These are phyloP conservation scores for Thelonectria discophora DNA, from an alignment of 2,329 filamentous ascomycete genomes.

Conservation along the genomic window DNA sequence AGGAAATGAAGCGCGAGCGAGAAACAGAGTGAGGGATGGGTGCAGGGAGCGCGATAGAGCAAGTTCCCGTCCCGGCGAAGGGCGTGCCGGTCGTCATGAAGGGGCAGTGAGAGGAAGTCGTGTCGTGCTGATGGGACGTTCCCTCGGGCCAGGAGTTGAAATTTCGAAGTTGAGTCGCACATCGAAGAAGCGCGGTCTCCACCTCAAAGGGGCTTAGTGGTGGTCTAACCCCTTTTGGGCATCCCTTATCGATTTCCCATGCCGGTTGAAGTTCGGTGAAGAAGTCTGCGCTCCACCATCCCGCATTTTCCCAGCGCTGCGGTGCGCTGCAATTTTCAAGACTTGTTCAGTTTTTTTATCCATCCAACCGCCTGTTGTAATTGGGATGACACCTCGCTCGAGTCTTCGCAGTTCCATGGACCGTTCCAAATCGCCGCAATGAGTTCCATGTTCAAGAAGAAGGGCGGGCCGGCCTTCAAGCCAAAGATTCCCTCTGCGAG, in stretches of 20 bases:
- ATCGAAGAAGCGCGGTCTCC: conserved; percentile 49
- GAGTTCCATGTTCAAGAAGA: conserved; percentile 75
- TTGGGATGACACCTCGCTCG: conserved; percentile 26
- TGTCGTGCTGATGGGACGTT: conserved; percentile 48
- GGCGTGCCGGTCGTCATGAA: conserved; percentile 49
- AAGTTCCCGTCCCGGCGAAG: conserved; percentile 47
- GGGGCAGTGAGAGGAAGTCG: conserved; percentile 44
- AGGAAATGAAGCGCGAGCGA: conserved; percentile 54
- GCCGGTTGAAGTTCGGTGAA: conserved; percentile 47
- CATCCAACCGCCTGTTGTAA: conserved; percentile 8
- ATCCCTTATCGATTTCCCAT: conserved; percentile 47
- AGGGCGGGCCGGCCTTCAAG: conserved; percentile 70
- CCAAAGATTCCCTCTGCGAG: conserved; percentile 71
- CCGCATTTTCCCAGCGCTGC: conserved; percentile 41
- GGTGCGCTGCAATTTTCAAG: conserved; percentile 35
- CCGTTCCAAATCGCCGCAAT: conserved; percentile 53
- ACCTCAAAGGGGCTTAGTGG: conserved; percentile 49
- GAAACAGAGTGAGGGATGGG: conserved; percentile 42
- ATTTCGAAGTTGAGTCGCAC: conserved; percentile 56
- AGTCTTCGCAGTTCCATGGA: conserved; percentile 29
- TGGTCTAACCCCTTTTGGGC: conserved; percentile 44
- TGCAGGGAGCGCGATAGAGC: conserved; percentile 44
- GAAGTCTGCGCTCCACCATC: conserved; percentile 36
- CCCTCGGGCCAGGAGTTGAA: conserved; percentile 52
- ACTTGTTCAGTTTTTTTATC: background rate